phyloP scores from a whole-genome alignment of 2,329 filamentous ascomycete species.

The Sarocladiaceae sp. region DNA sequence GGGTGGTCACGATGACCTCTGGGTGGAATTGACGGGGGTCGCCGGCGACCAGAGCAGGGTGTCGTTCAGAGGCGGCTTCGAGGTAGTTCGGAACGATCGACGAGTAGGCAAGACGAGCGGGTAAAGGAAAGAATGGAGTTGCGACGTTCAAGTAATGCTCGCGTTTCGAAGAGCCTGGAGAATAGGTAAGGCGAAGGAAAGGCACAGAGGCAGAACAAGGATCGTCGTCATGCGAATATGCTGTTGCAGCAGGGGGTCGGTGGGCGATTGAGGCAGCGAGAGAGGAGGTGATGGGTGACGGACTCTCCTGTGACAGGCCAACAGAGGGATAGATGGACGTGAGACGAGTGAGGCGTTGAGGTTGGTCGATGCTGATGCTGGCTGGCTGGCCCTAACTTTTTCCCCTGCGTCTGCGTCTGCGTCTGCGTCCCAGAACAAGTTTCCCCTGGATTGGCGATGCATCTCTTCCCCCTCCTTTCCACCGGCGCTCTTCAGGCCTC shows the following conservation, averaged over 20 bases:
- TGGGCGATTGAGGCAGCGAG: background rate
- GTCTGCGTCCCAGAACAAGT: no score
- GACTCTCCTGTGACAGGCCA: no score
- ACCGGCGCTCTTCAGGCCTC: background rate
- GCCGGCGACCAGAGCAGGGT: no score
- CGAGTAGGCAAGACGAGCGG: no score
- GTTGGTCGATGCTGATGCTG: background rate
- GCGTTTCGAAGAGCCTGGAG: background rate
- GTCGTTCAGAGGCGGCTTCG: no score
- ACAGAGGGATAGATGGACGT: no score
- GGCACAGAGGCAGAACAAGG: background rate
- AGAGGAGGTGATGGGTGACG: background rate
- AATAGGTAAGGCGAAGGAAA: background rate
- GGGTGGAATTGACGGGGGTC: background rate
- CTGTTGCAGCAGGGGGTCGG: background rate
- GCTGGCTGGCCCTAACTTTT: no score
- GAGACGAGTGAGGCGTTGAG: background rate
- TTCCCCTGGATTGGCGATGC: slow-evolving; percentile 3
- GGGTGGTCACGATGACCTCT: background rate
- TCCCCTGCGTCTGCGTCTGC: no score
- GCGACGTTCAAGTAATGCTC: no score
- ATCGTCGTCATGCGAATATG: slow-evolving; percentile 6
- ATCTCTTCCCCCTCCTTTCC: background rate
- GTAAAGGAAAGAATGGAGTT: no score
- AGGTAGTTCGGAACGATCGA: no score